Base-by-base conservation (phyloP, 2,329 filamentous ascomycete species). In the Zopfia rhizophila region DNA sequence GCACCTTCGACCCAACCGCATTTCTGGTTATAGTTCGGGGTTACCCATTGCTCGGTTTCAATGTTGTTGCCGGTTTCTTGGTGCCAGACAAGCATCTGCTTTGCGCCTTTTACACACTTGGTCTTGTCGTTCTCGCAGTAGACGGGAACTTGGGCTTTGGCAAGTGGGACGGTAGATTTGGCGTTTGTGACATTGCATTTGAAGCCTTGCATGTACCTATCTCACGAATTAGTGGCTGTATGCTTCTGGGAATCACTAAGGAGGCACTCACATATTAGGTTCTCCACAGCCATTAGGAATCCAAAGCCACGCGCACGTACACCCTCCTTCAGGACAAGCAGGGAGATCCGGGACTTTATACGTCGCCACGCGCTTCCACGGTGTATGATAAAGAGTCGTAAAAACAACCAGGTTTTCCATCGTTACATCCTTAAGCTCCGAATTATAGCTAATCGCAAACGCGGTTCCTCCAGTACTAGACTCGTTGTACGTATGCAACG, bases 371-470 rank as follows among this genome's bases (percentile, higher is more conserved):
- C 70, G 60, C 43, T 73, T 68, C 69, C 71, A 73, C 2, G 70
- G 70, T 1, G 69, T 72, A 44, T 70, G 69, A 18, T 53, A 44
- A 10, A 57, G 28, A 11, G 79, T 75, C 0, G 73, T 74, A 48
- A 82, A 81, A 3, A 82, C 77, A 2, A 76, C 76, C n/a, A 81
- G 65, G 52, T 81, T 80, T 32, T 79, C 75, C 66, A 79, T 75
- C 3, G 72, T 78, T 3, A 81, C 77, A 19, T 75, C 67, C 30
- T 61, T 58, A 14, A 80, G 56, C n/a, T 81, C 73, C 6, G 68
- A 70, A 45, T 78, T 65, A 50, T 82, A 81, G 17, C 74, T 77
- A 39, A 82, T 82, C 0, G 78, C 79, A 56, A 73, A 79, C 0
- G 78, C 78, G 0, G 76, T 79, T 3, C 77, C 78, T 7, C 73